These are phyloP conservation scores for Fusarium sp. DNA, from an alignment of 2,329 filamentous ascomycete genomes.

Conservation along the genomic window DNA sequence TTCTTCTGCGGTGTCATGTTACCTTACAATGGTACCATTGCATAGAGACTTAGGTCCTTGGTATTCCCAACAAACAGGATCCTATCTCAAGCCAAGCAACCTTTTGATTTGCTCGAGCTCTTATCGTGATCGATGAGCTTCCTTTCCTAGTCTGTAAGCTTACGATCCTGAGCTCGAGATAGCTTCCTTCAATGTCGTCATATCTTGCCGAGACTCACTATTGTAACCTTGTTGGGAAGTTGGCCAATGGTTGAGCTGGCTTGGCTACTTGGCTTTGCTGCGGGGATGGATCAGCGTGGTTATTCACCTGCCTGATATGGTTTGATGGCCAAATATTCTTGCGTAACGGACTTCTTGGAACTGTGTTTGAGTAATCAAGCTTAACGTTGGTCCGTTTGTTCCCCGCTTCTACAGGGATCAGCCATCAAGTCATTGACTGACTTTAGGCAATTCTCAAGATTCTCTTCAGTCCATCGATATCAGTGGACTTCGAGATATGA, in stretches of 20 bases:
- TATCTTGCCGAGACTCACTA: constrained; percentile 7
- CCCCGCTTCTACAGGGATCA: constrained; percentile 1
- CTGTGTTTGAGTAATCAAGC: constrained; percentile 22
- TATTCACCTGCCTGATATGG: constrained; percentile 36
- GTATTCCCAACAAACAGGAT: constrained; percentile 24
- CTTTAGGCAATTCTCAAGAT: neutral
- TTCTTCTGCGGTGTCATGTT: constrained; percentile 30
- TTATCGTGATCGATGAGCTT: constrained; percentile 27
- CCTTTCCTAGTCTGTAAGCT: constrained; percentile 36
- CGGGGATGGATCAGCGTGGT: constrained; percentile 19
- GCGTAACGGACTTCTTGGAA: constrained; percentile 19
- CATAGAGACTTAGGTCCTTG: constrained; percentile 4
- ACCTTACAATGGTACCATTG: constrained; percentile 39
- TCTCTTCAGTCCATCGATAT: neutral
- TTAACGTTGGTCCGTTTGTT: constrained; percentile 4
- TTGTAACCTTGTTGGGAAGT: constrained; percentile 40
- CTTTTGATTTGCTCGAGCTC: constrained; percentile 26
- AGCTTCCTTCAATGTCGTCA: constrained; percentile 40
- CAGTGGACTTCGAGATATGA: neutral
- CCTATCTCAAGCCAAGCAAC: neutral
- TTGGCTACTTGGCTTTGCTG: constrained; percentile 31
- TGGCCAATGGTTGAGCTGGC: constrained; percentile 13
- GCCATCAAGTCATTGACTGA: neutral
- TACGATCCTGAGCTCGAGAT: constrained; percentile 33
- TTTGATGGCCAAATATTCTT: constrained; percentile 23